phyloP scores from a whole-genome alignment of 495 filamentous ascomycete genomes.

The Neurospora sp. region DNA sequence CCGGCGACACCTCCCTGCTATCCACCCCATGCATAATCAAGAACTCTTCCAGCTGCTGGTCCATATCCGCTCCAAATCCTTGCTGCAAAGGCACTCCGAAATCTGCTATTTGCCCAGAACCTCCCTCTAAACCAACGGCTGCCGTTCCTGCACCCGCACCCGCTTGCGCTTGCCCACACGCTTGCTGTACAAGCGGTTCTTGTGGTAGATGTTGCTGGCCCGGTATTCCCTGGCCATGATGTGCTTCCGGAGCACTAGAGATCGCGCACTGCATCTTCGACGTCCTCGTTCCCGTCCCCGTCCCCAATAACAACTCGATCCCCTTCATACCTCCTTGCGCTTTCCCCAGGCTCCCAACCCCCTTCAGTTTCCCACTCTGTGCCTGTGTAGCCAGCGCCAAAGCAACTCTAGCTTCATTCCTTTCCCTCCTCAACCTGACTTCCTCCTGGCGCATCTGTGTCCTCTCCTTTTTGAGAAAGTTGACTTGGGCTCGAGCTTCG shows the following conservation, averaged over 20 bases:
- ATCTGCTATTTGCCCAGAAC: not conserved
- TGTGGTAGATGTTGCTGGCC: no score
- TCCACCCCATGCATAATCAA: not conserved
- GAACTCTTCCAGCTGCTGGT: not conserved
- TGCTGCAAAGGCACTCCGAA: not conserved
- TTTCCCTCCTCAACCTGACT: constrained; percentile 13
- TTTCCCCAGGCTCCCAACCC: not conserved
- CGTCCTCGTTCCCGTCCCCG: not conserved
- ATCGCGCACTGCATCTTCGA: no score
- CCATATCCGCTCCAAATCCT: not conserved
- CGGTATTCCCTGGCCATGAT: no score
- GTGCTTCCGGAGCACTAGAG: no score
- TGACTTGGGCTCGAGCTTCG: constrained; percentile 12
- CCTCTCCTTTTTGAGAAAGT: constrained; percentile 7
- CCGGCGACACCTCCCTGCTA: not conserved
- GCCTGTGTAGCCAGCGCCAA: not conserved
- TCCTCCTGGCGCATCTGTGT: constrained; percentile 4
- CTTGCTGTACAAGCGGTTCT: no score
- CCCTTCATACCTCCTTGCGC: not conserved
- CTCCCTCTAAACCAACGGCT: not conserved
- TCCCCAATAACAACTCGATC: not conserved
- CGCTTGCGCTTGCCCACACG: no score
- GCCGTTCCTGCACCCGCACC: not conserved
- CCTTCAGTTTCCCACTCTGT: not conserved
- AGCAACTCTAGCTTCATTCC: constrained; percentile 14